Evolutionary conservation across 306 rosid species (phyloP).

Genomic region (Hylodesmum podocarpum): DNA sequence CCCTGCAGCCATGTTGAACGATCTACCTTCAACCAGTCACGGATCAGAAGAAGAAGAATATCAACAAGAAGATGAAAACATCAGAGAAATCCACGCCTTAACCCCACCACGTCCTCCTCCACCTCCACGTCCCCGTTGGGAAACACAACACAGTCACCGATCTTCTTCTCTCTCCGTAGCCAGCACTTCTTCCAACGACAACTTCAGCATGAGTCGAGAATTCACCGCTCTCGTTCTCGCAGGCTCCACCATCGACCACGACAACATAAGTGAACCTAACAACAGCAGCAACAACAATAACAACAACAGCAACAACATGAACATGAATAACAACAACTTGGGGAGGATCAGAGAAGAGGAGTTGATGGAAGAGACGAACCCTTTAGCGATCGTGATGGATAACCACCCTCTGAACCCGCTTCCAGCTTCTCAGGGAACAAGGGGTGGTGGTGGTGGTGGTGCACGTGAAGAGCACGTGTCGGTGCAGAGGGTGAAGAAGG

Average conservation of each 20-base stretch:
- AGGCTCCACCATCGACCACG: conserved; percentile 55
- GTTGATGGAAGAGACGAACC: conserved; percentile 62
- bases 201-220: conserved; percentile 86
- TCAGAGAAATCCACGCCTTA: conserved; percentile 87
- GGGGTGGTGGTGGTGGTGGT: not conserved
- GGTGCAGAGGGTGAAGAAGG: conserved; percentile 83
- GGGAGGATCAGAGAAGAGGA: conserved; percentile 87
- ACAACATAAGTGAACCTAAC: conserved; percentile 8
- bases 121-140: conserved; percentile 56
- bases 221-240: conserved; percentile 93
- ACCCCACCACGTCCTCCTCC: conserved; percentile 57
- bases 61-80: conserved; percentile 35
- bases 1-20: conserved; percentile 45
- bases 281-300: not conserved
- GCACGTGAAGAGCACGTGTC: conserved; percentile 44
- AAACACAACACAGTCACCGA: conserved; percentile 48
- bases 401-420: conserved; percentile 38
- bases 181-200: conserved; percentile 54
- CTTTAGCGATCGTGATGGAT: conserved; percentile 84
- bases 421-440: conserved; percentile 29
- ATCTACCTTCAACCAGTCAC: conserved; percentile 40
- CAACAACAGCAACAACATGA: conserved; percentile 32
- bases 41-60: conserved; percentile 27
- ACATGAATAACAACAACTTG: conserved; percentile 41
- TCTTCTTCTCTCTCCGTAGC: conserved; percentile 60